Evolutionary conservation across 148 eudicot genomes (phyloP).

Genomic region (Persicaria maculosa): DNA sequence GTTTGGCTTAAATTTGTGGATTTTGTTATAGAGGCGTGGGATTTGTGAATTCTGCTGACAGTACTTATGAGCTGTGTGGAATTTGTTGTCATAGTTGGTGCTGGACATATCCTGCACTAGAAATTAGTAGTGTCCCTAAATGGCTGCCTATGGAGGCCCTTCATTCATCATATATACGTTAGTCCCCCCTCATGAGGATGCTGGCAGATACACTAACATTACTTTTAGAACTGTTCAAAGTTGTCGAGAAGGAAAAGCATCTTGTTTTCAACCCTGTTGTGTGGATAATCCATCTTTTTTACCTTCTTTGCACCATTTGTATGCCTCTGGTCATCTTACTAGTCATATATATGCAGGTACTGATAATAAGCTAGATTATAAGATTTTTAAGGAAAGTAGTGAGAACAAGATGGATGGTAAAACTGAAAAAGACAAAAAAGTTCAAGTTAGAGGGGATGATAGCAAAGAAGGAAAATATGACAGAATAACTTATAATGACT

Average conservation of each 20-base stretch:
- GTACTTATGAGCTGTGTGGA: neutral
- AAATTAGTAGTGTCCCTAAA: neutral
- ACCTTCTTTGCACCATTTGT: constrained; percentile 44
- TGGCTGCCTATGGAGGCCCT: constrained; percentile 4
- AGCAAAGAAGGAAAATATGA: constrained; percentile 51
- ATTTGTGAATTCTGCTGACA: neutral
- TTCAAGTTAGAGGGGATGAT: constrained; percentile 51
- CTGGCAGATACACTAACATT: neutral
- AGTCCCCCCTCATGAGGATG: constrained; percentile 8
- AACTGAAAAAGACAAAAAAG: constrained; percentile 40
- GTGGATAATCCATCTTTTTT: constrained; percentile 45
- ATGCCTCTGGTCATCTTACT: constrained; percentile 35
- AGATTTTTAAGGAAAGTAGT: constrained; percentile 43
- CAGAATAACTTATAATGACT: constrained; percentile 38
- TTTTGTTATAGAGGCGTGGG: neutral
- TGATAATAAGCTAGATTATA: constrained; percentile 41
- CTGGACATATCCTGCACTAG: neutral
- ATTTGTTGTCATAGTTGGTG: neutral
- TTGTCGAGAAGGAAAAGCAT: constrained; percentile 36
- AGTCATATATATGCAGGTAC: constrained; percentile 31
- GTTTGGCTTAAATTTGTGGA: neutral
- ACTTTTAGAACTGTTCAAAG: constrained; percentile 38
- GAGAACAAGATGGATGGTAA: constrained; percentile 37
- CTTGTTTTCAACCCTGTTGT: constrained; percentile 44
- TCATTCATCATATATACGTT: constrained; percentile 8